Evolutionary conservation across 2,329 filamentous ascomycete genomes (phyloP).

Genomic region (Macroventuria anomochaeta): DNA sequence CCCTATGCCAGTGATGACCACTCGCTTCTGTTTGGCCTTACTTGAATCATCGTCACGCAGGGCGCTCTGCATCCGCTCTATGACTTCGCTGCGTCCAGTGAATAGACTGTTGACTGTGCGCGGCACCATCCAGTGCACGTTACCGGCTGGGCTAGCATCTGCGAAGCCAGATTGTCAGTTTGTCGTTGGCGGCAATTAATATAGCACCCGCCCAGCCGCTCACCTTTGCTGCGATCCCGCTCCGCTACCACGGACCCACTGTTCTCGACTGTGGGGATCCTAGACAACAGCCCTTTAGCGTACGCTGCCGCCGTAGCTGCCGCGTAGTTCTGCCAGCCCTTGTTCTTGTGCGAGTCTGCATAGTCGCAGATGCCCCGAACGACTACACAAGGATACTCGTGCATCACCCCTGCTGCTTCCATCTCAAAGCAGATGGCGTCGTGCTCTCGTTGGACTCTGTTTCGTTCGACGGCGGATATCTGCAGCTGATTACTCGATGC

Average conservation of each 20-base stretch:
- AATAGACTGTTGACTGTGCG: constrained; percentile 30
- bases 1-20: constrained; percentile 41
- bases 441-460: constrained; percentile 21
- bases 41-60: not conserved
- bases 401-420: constrained; percentile 5
- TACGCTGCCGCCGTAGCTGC: constrained; percentile 4
- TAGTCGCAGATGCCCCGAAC: constrained; percentile 30
- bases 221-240: no score
- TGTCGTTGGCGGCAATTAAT: no score
- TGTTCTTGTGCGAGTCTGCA: no score
- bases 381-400: constrained; percentile 25
- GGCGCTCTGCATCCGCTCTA: constrained; percentile 12
- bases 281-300: no score
- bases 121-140: constrained; percentile 29
- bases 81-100: constrained; percentile 27
- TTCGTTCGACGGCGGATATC: constrained; percentile 18
- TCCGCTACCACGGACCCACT: no score
- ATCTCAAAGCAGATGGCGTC: constrained; percentile 34
- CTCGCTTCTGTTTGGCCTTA: constrained; percentile 24
- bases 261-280: no score
- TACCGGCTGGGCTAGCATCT: not conserved
- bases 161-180: not conserved
- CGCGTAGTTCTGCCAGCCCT: constrained; percentile 18
- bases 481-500: constrained; percentile 29
- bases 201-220: no score